These are phyloP conservation scores for Candida smagusa DNA, from an alignment of 1,139 yeast genomes.

Conservation along the genomic window DNA sequence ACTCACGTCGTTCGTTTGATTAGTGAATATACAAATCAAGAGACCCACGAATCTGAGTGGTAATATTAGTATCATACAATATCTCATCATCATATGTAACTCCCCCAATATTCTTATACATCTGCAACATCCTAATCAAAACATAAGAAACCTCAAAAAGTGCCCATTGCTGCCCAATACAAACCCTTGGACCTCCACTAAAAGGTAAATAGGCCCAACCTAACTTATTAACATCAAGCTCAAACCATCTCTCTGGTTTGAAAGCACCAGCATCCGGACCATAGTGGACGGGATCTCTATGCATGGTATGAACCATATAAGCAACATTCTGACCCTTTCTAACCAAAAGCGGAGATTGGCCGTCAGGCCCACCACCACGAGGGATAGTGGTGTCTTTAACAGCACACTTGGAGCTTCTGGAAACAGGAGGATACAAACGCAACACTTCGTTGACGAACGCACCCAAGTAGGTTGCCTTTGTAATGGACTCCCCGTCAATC, in stretches of 20 bases:
- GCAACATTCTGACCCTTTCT: constrained; percentile 45
- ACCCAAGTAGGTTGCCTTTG: constrained; percentile 46
- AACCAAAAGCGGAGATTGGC: constrained; percentile 38
- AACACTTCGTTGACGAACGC: constrained; percentile 49
- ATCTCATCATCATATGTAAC: constrained; percentile 1
- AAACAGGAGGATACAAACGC: constrained; percentile 56
- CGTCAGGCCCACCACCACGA: constrained; percentile 50
- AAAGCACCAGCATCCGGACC: constrained; percentile 48
- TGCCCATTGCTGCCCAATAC: constrained; percentile 62
- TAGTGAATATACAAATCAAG: constrained; percentile 2
- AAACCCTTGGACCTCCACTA: constrained; percentile 61
- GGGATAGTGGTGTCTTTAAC: constrained; percentile 47
- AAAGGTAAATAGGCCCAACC: constrained; percentile 58
- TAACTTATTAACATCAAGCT: constrained; percentile 27
- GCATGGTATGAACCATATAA: constrained; percentile 46
- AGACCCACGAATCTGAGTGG: constrained; percentile 19
- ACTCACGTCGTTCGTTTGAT: not conserved
- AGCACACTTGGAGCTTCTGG: constrained; percentile 47
- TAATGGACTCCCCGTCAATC: constrained; percentile 48
- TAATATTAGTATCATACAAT: not conserved
- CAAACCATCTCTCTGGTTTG: constrained; percentile 52
- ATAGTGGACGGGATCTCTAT: constrained; percentile 41
- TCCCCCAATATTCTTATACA: constrained; percentile 2
- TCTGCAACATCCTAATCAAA: constrained; percentile 32
- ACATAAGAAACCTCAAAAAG: constrained; percentile 53